A percentile compares a stretch with the other conserved stretches of the same genome.
Conservation (phyloP, 495 filamentous ascomycete genomes). For the Neurospora sp. region DNA sequence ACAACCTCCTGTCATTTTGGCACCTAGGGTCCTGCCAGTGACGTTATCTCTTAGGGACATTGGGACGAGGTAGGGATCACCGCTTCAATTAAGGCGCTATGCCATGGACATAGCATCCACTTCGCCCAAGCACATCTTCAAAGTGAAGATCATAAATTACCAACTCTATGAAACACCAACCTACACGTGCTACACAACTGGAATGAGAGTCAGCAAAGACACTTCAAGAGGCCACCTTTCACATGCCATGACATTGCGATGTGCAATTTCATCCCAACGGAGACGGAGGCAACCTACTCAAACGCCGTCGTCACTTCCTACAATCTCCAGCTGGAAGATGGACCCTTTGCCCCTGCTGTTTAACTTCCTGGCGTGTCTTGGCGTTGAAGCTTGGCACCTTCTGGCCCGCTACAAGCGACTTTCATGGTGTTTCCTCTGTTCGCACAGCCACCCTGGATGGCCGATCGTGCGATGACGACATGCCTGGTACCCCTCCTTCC, state of each 20-base stretch:
- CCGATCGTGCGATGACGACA: conserved; percentile 22
- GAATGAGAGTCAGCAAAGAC: background rate
- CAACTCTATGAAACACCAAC: background rate
- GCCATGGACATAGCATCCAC: background rate
- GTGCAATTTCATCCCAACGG: background rate
- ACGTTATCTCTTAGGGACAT: background rate
- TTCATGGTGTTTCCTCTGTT: background rate
- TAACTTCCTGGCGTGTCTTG: background rate
- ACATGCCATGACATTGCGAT: background rate
- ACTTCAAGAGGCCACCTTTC: background rate
- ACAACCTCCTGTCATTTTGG: background rate
- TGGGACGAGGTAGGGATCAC: background rate
- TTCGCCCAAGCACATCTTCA: background rate
- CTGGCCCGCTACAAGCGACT: background rate
- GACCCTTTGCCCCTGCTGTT: background rate
- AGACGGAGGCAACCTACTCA: background rate
- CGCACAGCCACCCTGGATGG: conserved; percentile 10
- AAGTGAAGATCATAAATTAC: background rate
- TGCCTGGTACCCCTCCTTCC: conserved; percentile 10
- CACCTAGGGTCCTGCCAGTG: background rate
- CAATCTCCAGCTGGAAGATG: background rate
- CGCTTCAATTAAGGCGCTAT: background rate
- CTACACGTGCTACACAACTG: background rate
- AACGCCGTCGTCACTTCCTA: background rate
- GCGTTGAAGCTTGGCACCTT: background rate